Evolutionary conservation across 495 filamentous ascomycete genomes (phyloP).

Genomic region (Annulohypoxylon nitens): DNA sequence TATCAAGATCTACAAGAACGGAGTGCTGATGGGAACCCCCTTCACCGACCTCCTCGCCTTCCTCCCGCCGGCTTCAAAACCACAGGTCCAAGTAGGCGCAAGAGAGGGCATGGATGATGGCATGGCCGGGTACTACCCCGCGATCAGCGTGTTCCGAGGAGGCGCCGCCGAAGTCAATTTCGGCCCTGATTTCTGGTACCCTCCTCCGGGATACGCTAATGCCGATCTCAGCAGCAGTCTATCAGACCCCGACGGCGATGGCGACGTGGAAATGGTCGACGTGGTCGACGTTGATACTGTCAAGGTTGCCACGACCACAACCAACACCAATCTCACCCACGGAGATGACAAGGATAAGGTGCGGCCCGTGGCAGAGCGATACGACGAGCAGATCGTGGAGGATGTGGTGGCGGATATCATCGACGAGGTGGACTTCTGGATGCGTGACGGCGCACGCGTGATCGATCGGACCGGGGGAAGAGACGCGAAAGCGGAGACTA

Average conservation of each 20-base stretch:
- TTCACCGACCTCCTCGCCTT: conserved; percentile 93
- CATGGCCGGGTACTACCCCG: conserved; percentile 94
- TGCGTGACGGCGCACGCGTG: conserved; percentile 71
- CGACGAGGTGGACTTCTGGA: conserved; percentile 88
- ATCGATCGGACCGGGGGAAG: conserved; percentile 56
- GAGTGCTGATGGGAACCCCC: conserved; percentile 83
- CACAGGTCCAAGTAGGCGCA: conserved; percentile 77
- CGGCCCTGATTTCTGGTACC: conserved; percentile 89
- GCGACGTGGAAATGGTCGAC: conserved; percentile 68
- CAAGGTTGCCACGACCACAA: conserved; percentile 18
- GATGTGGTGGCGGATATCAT: conserved; percentile 92
- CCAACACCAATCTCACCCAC: conserved; percentile 14
- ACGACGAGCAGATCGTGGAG: conserved; percentile 94
- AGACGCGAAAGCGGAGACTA: conserved; percentile 56
- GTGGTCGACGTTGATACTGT: conserved; percentile 59
- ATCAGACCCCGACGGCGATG: conserved; percentile 55
- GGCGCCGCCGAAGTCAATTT: conserved; percentile 94
- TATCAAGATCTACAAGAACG: conserved; percentile 94
- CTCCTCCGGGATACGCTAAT: conserved; percentile 68
- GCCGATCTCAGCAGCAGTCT: conserved; percentile 17
- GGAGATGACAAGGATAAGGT: conserved; percentile 51
- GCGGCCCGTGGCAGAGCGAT: conserved; percentile 79
- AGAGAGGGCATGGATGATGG: conserved; percentile 91
- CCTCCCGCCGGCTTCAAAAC: conserved; percentile 88
- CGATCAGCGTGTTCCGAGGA: conserved; percentile 89